Evolutionary conservation across 129 eudicot species (phyloP).

Genomic region (Mikania micrantha): DNA sequence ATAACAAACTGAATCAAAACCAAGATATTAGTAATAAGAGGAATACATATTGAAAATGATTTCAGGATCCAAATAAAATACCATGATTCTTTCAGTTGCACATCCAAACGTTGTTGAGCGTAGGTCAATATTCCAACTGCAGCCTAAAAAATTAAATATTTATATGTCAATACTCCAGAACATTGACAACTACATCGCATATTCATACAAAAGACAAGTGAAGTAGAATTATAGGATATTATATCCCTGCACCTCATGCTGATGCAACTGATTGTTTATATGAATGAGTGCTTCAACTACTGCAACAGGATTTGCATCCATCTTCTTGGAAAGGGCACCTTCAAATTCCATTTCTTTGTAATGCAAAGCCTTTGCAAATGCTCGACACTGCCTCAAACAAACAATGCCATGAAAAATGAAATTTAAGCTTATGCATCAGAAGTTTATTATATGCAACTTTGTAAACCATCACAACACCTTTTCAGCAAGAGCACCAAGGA

Average conservation of each 20-base stretch:
- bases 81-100: slow-evolving; percentile 96
- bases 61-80: slow-evolving; percentile 21
- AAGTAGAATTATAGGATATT: neutral
- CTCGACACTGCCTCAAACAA: slow-evolving; percentile 69
- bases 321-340: slow-evolving; percentile 83
- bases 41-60: neutral
- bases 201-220: neutral
- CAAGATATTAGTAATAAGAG: neutral
- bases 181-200: neutral
- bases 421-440: neutral
- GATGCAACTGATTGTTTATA: slow-evolving; percentile 95
- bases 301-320: slow-evolving; percentile 97
- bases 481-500: slow-evolving; percentile 99
- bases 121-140: slow-evolving; percentile 95
- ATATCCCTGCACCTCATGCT: slow-evolving; percentile 72
- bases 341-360: slow-evolving; percentile 99
- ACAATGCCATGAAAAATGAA: neutral
- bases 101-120: slow-evolving; percentile 89
- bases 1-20: neutral
- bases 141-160: slow-evolving; percentile 50
- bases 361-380: slow-evolving; percentile 98
- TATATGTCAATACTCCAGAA: slow-evolving; percentile 11
- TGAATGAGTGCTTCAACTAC: slow-evolving; percentile 96
- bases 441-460: slow-evolving; percentile 3
- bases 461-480: slow-evolving; percentile 45